Evolutionary conservation across 2,329 filamentous ascomycete genomes (phyloP), one percentile per base, ranked within the genome.

Genomic region (Trichoderma hamatum): DNA sequence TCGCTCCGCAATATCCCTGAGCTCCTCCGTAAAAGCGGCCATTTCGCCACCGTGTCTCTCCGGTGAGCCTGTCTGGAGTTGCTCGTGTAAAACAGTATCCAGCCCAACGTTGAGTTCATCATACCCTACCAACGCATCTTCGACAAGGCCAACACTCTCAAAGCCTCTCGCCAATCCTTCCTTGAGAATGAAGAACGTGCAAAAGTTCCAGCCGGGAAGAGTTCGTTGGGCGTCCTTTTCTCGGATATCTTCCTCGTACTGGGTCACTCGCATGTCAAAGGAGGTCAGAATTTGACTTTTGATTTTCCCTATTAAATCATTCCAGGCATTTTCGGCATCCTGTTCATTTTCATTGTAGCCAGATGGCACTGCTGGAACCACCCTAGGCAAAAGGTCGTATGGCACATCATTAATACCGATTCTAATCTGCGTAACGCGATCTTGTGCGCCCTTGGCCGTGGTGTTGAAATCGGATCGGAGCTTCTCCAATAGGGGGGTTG

Each of bases 131-230:
- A 99, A 82, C 3, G 96, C 95, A 84, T 99, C 96, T 76, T 99
- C 96, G 10, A 97, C 93, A 11, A 99, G 84, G 0, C 96, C 96
- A 3, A 98, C 94, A 76, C 93, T 98, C 79, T 99, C 96, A 73
- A 99, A 97, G 0, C 95, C 96, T 73, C 93, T 88, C 1, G 96
- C 95, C 43, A 99, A 82, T 0, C 96, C 96, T 79, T 99, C 96
- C 76, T 99, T 99, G 10, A 99, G 85, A 19, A 99, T 94, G 78
- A 99, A 99, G 78, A 99, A 99, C 0, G 96, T 99, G 80, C 96
- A 98, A 77, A 99, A 99, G 76, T 99, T 99, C 96, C 96, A 99
- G 0, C 96, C 96, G 0, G 96, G 96, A 21, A 99, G 82, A 39
- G 85, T 90, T 58, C 95, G 87, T 78, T 98, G 94, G 0, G 90